These are phyloP conservation scores for Saccharomyces hybrid DNA, from an alignment of 1,139 yeast genomes.

Conservation along the genomic window DNA sequence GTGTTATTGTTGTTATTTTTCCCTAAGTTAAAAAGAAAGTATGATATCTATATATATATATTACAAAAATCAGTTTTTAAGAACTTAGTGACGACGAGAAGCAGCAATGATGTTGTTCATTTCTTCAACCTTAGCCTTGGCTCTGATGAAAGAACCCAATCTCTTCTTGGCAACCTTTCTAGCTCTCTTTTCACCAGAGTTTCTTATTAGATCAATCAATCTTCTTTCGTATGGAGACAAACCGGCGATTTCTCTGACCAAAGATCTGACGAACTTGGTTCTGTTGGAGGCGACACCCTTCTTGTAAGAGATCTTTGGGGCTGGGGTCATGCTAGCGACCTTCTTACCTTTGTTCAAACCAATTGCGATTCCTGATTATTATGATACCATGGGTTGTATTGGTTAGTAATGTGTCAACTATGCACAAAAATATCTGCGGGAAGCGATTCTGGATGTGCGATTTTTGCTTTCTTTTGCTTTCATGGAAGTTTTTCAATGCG, in stretches of 20 bases:
- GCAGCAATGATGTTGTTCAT: too few relatives aligned
- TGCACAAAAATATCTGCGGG: background rate
- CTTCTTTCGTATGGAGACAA: too few relatives aligned
- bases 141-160: too few relatives aligned
- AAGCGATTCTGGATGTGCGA: background rate
- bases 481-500: background rate
- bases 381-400: background rate
- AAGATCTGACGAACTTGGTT: too few relatives aligned
- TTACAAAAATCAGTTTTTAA: slow-evolving; percentile 7
- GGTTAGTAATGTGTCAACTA: background rate
- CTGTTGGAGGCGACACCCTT: too few relatives aligned
- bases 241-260: too few relatives aligned
- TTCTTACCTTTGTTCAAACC: slow-evolving; percentile 99
- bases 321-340: slow-evolving; percentile 34
- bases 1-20: background rate
- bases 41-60: background rate
- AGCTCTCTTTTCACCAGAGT: too few relatives aligned
- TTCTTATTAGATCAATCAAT: too few relatives aligned
- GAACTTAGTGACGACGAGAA: slow-evolving; percentile 11
- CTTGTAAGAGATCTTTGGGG: too few relatives aligned
- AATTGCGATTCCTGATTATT: slow-evolving; percentile 82
- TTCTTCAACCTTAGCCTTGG: too few relatives aligned
- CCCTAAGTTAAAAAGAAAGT: background rate
- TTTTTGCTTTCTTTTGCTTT: too few relatives aligned
- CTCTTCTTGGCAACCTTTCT: too few relatives aligned